Evolutionary conservation across 169 alveolate genomes (phyloP), one percentile per base, ranked within the genome.

Genomic region (Theileria annulata): DNA sequence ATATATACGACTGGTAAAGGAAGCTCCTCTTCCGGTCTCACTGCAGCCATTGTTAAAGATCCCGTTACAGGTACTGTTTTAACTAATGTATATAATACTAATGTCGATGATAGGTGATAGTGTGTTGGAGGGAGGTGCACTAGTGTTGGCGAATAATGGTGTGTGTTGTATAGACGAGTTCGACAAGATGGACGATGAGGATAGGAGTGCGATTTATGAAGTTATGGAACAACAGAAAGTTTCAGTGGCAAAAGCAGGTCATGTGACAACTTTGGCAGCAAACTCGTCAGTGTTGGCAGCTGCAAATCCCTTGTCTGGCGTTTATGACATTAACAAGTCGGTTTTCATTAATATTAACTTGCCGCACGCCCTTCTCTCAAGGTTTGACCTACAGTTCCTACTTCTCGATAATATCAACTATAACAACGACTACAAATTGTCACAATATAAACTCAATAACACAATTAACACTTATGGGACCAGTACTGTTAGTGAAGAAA

Each of bases 191-290:
- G 98, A 96, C 88, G 99, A 96, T 76, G 86, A 95, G 64, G 99
- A 98, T 88, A 88, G 99, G 79, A 95, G 99, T 12, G 97, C 98
- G 35, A 96, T 98, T 59, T 98, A 98, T 77, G 99, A 98, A 89
- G 99, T 96, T 15, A 96, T 97, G 99, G 99, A 98, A 87, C 98
- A 98, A 85, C 97, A 98, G 91, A 96, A 99, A 15, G 99, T 98
- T 1, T 92, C 98, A 30, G 96, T 98, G 71, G 99, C 99, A 3
- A 98, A 98, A 89, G 99, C 99, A 28, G 99, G 99, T 12, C 99
- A 90, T 79, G 78, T 89, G 33, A 86, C 88, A 48, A 72, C 89
- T 33, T 77, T 90, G 92, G 87, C 92, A 33, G 94, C 94, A 6
- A 59, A 92, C 28, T 87, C 92, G 0, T 93, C 98, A 3, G 97